phyloP scores from a whole-genome alignment of 78 protist species.

The Cavenderia fasciculata region DNA sequence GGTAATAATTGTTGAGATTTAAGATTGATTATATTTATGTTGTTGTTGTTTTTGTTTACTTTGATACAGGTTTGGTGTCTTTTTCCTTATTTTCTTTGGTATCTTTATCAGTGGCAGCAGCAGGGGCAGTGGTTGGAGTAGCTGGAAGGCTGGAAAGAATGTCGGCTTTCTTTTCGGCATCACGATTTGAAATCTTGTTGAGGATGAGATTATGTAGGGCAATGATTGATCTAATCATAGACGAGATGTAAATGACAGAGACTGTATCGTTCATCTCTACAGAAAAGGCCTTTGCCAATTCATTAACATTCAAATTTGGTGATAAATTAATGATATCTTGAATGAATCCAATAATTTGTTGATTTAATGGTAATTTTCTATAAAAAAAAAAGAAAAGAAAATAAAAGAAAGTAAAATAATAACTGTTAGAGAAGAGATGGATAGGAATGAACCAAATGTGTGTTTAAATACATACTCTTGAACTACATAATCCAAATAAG shows the following conservation, averaged over 20 bases:
- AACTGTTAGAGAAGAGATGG: not conserved
- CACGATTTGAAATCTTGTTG: constrained; percentile 90
- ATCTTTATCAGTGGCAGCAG: not conserved
- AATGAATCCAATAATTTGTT: constrained; percentile 88
- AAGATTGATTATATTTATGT: too few species aligned
- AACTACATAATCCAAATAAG: constrained; percentile 63
- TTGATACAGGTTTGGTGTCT: too few species aligned
- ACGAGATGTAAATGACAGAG: constrained; percentile 93
- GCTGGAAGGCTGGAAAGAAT: constrained; percentile 17
- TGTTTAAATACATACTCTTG: constrained; percentile 30
- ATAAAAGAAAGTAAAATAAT: not conserved
- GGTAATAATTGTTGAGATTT: too few species aligned
- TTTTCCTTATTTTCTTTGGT: too few species aligned
- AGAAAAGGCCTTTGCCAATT: constrained; percentile 79
- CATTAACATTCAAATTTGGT: constrained; percentile 87
- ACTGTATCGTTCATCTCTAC: constrained; percentile 91
- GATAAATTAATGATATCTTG: constrained; percentile 97
- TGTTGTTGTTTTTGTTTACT: too few species aligned
- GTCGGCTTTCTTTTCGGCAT: constrained; percentile 84
- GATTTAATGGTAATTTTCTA: constrained; percentile 92
- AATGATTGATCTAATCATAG: constrained; percentile 93
- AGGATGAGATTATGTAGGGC: constrained; percentile 96
- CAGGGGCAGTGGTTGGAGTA: not conserved
- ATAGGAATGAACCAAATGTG: not conserved
- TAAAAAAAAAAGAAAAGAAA: not conserved